Base-by-base conservation (phyloP, 371 early-diverging fungal genomes). In the Saksenaea vasiformis region DNA sequence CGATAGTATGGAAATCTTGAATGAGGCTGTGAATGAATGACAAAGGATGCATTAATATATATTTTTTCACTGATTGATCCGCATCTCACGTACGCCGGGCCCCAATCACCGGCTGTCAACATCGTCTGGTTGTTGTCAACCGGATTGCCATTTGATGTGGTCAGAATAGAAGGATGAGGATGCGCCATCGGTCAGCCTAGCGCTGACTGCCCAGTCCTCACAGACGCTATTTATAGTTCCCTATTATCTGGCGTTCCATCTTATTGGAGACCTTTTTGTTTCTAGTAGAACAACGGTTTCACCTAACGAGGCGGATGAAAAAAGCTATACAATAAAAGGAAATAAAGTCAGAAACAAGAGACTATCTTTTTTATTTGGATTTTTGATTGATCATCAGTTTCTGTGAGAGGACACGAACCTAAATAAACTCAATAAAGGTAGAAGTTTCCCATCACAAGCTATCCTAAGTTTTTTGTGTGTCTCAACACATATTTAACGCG, bases 1-100 rank as follows among this genome's bases (percentile, higher is more conserved):
- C 91, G 64, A 91, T 83, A 41, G 90, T 78, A 58, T 89, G 86
- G 61, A 90, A 89, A 67, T 93, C 93, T 70, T 90, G 89, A 44
- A 92, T 28, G 31, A 77, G 72, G 7, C 82, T 56, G 28, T 13
- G 35, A 38, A 55, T 43, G 9, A 44, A 64, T 11, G 37, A 39
- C 47, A 14, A 58, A 22, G 27, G 14, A 64, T 43, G 38, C 19
- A 58, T 19, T 11, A 43, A 47, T 47, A 62, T 54, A 24, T 24
- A 17, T 24, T 43, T 19, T 28, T 41, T 24, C 9, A n/a, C 27
- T 15, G 24, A 41, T 15, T 27, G 28, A n/a, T 38, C 31, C 24
- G 65, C 39, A 54, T 56, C 34, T 11, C 4, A 22, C 64, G 62
- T 69, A 68, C 63, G 77, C 68, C 36, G 78, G 80, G 26, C 80